These are phyloP conservation scores for Rhodotorula paludigena DNA, from an alignment of 768 basidiomycete genomes.

Conservation along the genomic window DNA sequence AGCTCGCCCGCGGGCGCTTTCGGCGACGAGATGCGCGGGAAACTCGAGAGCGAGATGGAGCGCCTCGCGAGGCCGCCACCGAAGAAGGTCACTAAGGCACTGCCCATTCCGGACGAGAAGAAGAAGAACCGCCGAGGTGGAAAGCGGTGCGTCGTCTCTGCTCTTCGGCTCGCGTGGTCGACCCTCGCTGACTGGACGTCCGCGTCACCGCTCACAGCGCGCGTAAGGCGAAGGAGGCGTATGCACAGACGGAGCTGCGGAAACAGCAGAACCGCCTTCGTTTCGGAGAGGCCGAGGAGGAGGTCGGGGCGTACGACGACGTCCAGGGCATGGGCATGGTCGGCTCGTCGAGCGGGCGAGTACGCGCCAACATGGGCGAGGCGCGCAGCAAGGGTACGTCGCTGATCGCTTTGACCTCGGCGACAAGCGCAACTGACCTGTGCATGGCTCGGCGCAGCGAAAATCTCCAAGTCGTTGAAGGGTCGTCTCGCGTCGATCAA, in stretches of 20 bases:
- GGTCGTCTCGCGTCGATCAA: slow-evolving; percentile 76
- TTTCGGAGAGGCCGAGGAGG: slow-evolving; percentile 92
- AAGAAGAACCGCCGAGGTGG: slow-evolving; percentile 89
- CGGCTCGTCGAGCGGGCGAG: slow-evolving; percentile 75
- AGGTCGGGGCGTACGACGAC: slow-evolving; percentile 93
- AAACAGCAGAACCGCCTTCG: slow-evolving; percentile 95
- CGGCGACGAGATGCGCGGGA: slow-evolving; percentile 71
- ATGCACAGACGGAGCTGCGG: slow-evolving; percentile 90
- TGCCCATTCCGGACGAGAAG: slow-evolving; percentile 90
- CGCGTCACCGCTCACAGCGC: slow-evolving; percentile 56
- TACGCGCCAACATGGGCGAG: slow-evolving; percentile 80
- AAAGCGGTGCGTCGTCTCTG: slow-evolving; percentile 61
- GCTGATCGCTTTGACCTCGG: neutral
- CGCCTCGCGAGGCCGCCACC: slow-evolving; percentile 89
- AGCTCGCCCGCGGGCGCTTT: slow-evolving; percentile 73
- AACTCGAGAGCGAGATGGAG: slow-evolving; percentile 89
- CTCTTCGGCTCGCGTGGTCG: neutral
- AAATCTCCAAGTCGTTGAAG: slow-evolving; percentile 91
- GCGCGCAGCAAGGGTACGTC: slow-evolving; percentile 79
- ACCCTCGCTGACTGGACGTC: neutral
- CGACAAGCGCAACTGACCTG: neutral
- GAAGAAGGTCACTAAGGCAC: slow-evolving; percentile 82
- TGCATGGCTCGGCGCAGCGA: slow-evolving; percentile 58
- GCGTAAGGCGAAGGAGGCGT: slow-evolving; percentile 96
- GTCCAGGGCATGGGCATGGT: slow-evolving; percentile 99